These are phyloP conservation scores for Suillus tomentosus DNA, from an alignment of 768 basidiomycete species.

Conservation along the genomic window DNA sequence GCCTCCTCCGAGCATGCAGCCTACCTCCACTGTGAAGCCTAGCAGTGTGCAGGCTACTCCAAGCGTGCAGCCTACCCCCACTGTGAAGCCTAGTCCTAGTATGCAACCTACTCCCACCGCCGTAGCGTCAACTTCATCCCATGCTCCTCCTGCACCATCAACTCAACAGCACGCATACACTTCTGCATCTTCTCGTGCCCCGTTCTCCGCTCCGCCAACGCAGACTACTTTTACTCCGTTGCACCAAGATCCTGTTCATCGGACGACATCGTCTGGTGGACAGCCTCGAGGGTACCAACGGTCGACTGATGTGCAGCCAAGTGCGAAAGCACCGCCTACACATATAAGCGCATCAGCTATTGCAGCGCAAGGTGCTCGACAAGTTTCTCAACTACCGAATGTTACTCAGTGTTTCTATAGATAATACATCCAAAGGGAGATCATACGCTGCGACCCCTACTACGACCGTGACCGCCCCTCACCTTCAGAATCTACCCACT, in stretches of 20 bases:
- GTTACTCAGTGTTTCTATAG: neutral
- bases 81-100: neutral
- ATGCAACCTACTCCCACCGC: neutral
- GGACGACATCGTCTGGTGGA: conserved; percentile 18
- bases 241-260: conserved; percentile 21
- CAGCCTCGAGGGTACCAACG: conserved; percentile 29
- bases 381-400: neutral
- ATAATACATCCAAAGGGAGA: neutral
- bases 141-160: conserved; percentile 2
- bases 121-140: neutral
- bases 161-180: conserved; percentile 14
- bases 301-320: conserved; percentile 23
- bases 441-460: neutral
- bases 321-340: conserved; percentile 18
- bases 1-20: neutral
- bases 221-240: conserved; percentile 19
- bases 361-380: neutral
- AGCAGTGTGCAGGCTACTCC: neutral
- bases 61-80: neutral
- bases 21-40: neutral
- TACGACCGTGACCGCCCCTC: neutral
- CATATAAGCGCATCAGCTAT: neutral
- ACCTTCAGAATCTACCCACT: conserved; percentile 2
- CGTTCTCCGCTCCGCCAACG: conserved; percentile 25
- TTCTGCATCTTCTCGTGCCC: conserved; percentile 19